phyloP scores from a whole-genome alignment of 768 basidiomycete species.

The Gelatoporia subvermispora region DNA sequence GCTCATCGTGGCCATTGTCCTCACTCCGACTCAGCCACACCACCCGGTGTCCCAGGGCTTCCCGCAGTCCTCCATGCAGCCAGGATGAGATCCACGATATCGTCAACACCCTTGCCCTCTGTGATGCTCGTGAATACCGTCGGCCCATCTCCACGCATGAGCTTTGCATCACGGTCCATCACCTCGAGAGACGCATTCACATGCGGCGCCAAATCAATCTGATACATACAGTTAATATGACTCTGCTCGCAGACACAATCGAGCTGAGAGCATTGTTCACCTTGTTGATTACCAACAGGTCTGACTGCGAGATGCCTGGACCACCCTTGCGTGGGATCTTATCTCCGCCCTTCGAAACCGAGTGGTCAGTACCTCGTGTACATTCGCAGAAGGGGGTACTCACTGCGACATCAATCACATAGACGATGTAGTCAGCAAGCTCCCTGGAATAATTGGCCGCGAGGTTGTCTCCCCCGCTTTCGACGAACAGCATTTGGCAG shows the following conservation, averaged over 20 bases:
- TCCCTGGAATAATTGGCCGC: constrained; percentile 97
- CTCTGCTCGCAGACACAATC: neutral
- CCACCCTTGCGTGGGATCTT: constrained; percentile 99
- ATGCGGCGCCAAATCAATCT: constrained; percentile 92
- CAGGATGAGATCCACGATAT: constrained; percentile 75
- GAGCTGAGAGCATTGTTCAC: constrained; percentile 29
- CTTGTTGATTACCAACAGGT: constrained; percentile 94
- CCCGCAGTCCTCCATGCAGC: constrained; percentile 87
- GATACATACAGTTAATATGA: constrained; percentile 3
- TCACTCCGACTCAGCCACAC: constrained; percentile 11
- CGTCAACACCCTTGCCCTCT: constrained; percentile 71
- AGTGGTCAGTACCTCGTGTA: neutral
- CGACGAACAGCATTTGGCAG: constrained; percentile 90
- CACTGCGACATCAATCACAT: constrained; percentile 84
- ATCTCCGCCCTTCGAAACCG: constrained; percentile 77
- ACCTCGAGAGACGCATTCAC: constrained; percentile 92
- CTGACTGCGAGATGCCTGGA: constrained; percentile 94
- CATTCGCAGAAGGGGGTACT: constrained; percentile 3
- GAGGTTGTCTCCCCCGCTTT: constrained; percentile 95
- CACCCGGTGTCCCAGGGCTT: constrained; percentile 55
- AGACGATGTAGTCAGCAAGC: constrained; percentile 95
- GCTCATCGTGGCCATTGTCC: no score
- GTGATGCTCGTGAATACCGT: constrained; percentile 88
- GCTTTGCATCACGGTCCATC: constrained; percentile 88
- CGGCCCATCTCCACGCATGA: constrained; percentile 93